Base-by-base conservation (phyloP, 352 stramenopile species). In the Phytophthora ramorum region DNA sequence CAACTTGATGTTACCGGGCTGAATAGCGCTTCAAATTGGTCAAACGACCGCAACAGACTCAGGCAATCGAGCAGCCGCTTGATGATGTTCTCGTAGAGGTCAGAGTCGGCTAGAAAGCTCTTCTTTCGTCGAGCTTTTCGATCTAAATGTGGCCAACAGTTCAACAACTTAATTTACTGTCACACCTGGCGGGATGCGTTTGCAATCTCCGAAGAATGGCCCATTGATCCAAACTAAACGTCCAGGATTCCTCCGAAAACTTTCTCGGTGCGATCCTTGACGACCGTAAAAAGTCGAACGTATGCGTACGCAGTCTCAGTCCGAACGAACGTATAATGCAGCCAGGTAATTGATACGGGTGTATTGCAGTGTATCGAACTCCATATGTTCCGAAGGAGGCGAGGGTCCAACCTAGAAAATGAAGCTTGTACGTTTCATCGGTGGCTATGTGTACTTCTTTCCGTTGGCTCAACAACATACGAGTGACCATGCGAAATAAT, bases 291-390 rank as follows among this genome's bases (percentile, higher is more conserved):
- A 3, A 63, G 9, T 7, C 9, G 2, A 17, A 32, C 16, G 53
- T 51, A 57, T 4, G 12, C 30, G 14, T 10, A 34, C 2, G 16
- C 38, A 7, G 26, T 45, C 38, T 66, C 58, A 1, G 38, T 35
- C 6, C 48, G 47, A 2, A 66, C 47, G n/a, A 66, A 66, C 47
- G 48, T 52, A 19, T n/a, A 66, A 66, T 7, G 40, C 34, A 34
- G 19, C 14, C 0, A 40, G 58, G 4, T 60, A 54, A 17, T 4
- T 58, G 28, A 14, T 60, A 59, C 30, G 32, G 22, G 5, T 34
- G 35, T 4, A 19, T 26, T 1, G 40, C 24, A 0, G 58, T 66
- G 32, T 66, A 60, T 19, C 47, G 37, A 5, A 53, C 3, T 9
- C 47, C 37, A 61, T n/a, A n/a, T n/a, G n/a, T n/a, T n/a, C n/a